Conservation (phyloP, 768 basidiomycete species). For the Tulasnella sp. region DNA sequence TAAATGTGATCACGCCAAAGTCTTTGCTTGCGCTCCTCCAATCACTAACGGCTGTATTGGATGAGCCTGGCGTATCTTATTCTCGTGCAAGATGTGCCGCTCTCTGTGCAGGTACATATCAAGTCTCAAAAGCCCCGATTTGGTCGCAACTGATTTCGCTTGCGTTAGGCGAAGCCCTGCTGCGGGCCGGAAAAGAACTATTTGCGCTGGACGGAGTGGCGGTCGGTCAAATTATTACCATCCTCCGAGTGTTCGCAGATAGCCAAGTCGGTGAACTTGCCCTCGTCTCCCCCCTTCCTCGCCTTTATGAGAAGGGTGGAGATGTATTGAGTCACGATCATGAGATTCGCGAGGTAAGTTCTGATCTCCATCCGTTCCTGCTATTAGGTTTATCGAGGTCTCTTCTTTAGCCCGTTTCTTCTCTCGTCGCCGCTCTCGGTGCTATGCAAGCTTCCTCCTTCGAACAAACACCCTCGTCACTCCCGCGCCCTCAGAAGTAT, state of each 20-base stretch:
- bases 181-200: constrained; percentile 64
- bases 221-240: constrained; percentile 63
- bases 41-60: constrained; percentile 79
- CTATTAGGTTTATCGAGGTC: neutral
- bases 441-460: constrained; percentile 27
- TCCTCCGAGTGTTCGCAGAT: constrained; percentile 66
- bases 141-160: neutral
- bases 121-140: constrained; percentile 47
- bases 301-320: constrained; percentile 43
- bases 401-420: neutral
- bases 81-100: constrained; percentile 79
- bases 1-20: constrained; percentile 66
- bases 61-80: constrained; percentile 84
- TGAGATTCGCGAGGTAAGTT: constrained; percentile 20
- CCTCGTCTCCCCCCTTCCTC: constrained; percentile 60
- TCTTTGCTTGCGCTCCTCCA: constrained; percentile 79
- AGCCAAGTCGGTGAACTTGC: constrained; percentile 55
- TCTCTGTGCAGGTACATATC: constrained; percentile 69
- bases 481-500: constrained; percentile 59
- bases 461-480: constrained; percentile 27
- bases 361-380: neutral
- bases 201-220: constrained; percentile 58
- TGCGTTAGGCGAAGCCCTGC: neutral
- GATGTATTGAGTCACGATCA: neutral
- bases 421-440: constrained; percentile 19